Conservation (phyloP, 495 filamentous ascomycete genomes). For the Pyrenula aspistea region DNA sequence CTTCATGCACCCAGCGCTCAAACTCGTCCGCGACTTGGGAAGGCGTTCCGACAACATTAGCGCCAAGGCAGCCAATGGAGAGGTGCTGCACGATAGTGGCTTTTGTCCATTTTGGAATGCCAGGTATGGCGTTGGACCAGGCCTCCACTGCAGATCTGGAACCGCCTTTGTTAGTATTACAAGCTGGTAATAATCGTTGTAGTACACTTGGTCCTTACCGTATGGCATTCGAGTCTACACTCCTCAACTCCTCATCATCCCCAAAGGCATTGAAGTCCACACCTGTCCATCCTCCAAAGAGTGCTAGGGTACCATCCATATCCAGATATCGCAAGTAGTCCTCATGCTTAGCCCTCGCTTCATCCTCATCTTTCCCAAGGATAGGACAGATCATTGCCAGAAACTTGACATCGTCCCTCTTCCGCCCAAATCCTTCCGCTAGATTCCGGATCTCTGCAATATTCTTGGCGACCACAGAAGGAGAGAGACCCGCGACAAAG, state of each 20-base stretch:
- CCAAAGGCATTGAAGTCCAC: conserved; percentile 44
- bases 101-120: conserved; percentile 40
- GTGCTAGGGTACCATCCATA: conserved; percentile 41
- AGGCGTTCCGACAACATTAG: conserved; percentile 39
- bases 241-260: conserved; percentile 45
- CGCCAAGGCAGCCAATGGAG: conserved; percentile 43
- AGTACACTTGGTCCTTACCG: conserved; percentile 37
- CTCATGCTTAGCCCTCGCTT: conserved; percentile 38
- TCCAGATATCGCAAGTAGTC: conserved; percentile 39
- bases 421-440: conserved; percentile 36
- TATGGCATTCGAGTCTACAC: conserved; percentile 35
- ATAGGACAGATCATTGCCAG: conserved; percentile 48
- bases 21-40: conserved; percentile 44
- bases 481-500: conserved; percentile 46
- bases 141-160: too few relatives aligned
- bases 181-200: conserved; percentile 36
- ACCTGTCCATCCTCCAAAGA: conserved; percentile 51
- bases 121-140: too few relatives aligned
- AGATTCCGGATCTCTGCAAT: conserved; percentile 41
- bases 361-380: conserved; percentile 42
- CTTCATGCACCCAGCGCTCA: conserved; percentile 45
- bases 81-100: conserved; percentile 42
- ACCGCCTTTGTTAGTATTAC: too few relatives aligned
- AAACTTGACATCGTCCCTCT: conserved; percentile 45
- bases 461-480: conserved; percentile 35